phyloP scores from a whole-genome alignment of 2,329 filamentous ascomycete species.

The Venturia asperata region DNA sequence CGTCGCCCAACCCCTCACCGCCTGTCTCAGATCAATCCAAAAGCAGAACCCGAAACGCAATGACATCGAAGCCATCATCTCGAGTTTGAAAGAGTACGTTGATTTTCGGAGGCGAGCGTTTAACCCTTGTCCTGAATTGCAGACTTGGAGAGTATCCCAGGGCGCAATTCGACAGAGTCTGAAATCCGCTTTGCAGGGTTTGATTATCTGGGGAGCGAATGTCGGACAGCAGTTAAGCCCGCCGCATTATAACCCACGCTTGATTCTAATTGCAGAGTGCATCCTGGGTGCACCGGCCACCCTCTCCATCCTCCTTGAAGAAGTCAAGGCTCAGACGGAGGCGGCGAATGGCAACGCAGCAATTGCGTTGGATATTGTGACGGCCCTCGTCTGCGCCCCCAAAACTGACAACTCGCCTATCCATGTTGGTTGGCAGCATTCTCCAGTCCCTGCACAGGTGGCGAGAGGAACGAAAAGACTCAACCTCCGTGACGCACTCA shows the following conservation, averaged over 20 bases:
- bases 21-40: constrained; percentile 59
- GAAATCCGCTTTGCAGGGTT: constrained; percentile 53
- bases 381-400: constrained; percentile 62
- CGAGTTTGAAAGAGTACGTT: constrained; percentile 54
- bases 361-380: constrained; percentile 60
- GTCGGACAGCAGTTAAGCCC: constrained; percentile 31
- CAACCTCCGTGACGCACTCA: constrained; percentile 55
- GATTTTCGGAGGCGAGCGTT: constrained; percentile 54
- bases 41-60: constrained; percentile 59
- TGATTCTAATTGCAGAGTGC: constrained; percentile 54
- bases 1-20: constrained; percentile 61
- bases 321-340: constrained; percentile 57
- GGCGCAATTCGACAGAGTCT: constrained; percentile 50
- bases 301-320: constrained; percentile 57
- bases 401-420: constrained; percentile 34
- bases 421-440: constrained; percentile 30
- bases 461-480: constrained; percentile 33
- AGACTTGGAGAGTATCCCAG: constrained; percentile 55
- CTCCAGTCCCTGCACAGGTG: constrained; percentile 26
- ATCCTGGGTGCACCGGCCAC: constrained; percentile 56
- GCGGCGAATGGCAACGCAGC: constrained; percentile 47
- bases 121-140: constrained; percentile 59
- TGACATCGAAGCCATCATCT: constrained; percentile 62
- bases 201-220: constrained; percentile 59
- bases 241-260: constrained; percentile 55